Conservation (phyloP, 2,329 filamentous ascomycete genomes). For the Didymella sp. region DNA sequence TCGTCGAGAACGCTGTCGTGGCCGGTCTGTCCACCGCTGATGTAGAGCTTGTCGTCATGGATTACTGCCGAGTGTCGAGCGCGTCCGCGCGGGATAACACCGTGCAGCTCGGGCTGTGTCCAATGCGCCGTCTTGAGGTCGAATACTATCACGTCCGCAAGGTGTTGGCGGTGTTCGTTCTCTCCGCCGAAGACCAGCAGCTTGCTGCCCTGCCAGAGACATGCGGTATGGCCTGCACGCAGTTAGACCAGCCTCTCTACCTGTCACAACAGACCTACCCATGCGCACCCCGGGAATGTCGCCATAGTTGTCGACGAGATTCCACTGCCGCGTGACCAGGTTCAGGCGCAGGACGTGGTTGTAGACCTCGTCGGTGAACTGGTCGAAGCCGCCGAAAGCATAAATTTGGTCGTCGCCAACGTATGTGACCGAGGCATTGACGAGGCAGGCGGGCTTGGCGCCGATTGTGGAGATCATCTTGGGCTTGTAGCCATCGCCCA, state of each 20-base stretch:
- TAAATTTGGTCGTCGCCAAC: slow-evolving; percentile 97
- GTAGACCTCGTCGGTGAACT: slow-evolving; percentile 98
- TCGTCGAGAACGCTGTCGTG: slow-evolving; percentile 94
- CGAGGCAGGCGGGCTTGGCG: slow-evolving; percentile 84
- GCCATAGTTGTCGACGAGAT: slow-evolving; percentile 95
- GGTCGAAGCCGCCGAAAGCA: slow-evolving; percentile 97
- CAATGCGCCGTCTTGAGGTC: slow-evolving; percentile 93
- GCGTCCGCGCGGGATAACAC: slow-evolving; percentile 84
- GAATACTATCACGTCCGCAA: slow-evolving; percentile 95
- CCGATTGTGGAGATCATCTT: slow-evolving; percentile 71
- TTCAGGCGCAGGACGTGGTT: slow-evolving; percentile 95
- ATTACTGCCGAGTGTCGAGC: slow-evolving; percentile 93
- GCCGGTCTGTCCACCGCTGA: slow-evolving; percentile 93
- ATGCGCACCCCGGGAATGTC: slow-evolving; percentile 97
- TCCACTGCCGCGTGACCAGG: slow-evolving; percentile 89
- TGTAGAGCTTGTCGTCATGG: slow-evolving; percentile 95
- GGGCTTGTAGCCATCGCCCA: slow-evolving; percentile 79
- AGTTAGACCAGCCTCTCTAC: slow-evolving; percentile 19
- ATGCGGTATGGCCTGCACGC: slow-evolving; percentile 83
- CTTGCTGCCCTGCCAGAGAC: slow-evolving; percentile 91
- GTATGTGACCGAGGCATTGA: slow-evolving; percentile 99
- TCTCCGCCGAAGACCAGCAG: slow-evolving; percentile 97
- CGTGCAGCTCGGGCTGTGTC: slow-evolving; percentile 88
- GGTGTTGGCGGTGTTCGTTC: slow-evolving; percentile 94
- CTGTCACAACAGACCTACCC: slow-evolving; percentile 64